phyloP scores from a whole-genome alignment of 2,329 filamentous ascomycete species.

The Rhexocercosporidium sp. region DNA sequence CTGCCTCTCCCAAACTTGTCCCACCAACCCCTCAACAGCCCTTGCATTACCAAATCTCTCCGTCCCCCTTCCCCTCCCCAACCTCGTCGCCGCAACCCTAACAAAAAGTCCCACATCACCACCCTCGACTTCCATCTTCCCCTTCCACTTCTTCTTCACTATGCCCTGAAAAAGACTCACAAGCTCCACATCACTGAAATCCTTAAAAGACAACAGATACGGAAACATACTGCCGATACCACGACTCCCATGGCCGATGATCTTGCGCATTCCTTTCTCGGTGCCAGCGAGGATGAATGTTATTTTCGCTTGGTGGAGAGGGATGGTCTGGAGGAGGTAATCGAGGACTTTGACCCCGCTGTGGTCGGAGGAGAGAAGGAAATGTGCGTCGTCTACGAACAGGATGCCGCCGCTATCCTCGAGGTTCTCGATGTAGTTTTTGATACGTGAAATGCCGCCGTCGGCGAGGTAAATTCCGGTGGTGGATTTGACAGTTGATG shows the following conservation, averaged over 20 bases:
- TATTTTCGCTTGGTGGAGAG: conserved; percentile 70
- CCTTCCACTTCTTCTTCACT: conserved; percentile 58
- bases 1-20: conserved; percentile 61
- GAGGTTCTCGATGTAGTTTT: conserved; percentile 61
- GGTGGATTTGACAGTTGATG: conserved; percentile 63
- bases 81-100: conserved; percentile 63
- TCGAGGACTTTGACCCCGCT: conserved; percentile 67
- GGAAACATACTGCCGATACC: conserved; percentile 51
- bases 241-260: conserved; percentile 65
- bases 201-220: conserved; percentile 65
- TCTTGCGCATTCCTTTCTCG: conserved; percentile 72
- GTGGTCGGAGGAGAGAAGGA: conserved; percentile 64
- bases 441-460: conserved; percentile 60
- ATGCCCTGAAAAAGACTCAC: conserved; percentile 60
- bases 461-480: conserved; percentile 69
- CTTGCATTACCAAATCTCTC: conserved; percentile 76
- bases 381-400: conserved; percentile 81
- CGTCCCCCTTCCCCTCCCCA: conserved; percentile 65
- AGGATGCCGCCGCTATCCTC: conserved; percentile 69
- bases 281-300: conserved; percentile 77
- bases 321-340: conserved; percentile 71
- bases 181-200: conserved; percentile 70
- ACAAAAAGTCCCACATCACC: conserved; percentile 64
- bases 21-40: conserved; percentile 65
- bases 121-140: conserved; percentile 62